Percentiles rank a stretch among this genome's conserved stretches.
These are phyloP conservation scores for Sugiyamaella neomexicana DNA, from an alignment of 1,139 yeast genomes.

Conservation along the genomic window DNA sequence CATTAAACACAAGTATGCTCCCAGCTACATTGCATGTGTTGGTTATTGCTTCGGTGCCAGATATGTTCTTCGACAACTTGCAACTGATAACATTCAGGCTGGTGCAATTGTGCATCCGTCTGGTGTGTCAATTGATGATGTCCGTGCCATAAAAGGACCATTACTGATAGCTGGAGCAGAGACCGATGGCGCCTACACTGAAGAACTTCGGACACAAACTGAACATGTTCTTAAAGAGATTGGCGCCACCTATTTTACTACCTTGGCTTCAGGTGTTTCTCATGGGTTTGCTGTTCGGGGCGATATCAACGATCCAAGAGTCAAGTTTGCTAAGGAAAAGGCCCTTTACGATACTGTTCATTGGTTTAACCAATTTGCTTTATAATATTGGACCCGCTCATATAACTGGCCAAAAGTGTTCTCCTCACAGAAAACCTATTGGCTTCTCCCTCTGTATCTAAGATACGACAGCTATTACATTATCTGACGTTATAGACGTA, in stretches of 20 bases:
- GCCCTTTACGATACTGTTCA: conserved; percentile 58
- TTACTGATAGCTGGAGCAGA: conserved; percentile 72
- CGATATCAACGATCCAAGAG: conserved; percentile 55
- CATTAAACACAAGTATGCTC: conserved; percentile 45
- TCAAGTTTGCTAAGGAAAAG: conserved; percentile 70
- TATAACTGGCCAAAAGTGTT: too few relatives aligned
- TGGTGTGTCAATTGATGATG: conserved; percentile 61
- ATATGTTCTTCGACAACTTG: conserved; percentile 56
- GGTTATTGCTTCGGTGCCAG: conserved; percentile 91
- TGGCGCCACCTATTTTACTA: conserved; percentile 56
- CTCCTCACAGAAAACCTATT: too few relatives aligned
- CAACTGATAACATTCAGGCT: conserved; percentile 48
- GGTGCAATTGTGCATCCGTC: conserved; percentile 86
- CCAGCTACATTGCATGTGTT: conserved; percentile 56
- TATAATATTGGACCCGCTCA: too few relatives aligned
- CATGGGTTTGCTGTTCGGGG: conserved; percentile 85
- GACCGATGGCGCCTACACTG: conserved; percentile 61
- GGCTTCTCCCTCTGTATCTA: too few relatives aligned
- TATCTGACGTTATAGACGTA: not conserved
- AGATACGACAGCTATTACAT: too few relatives aligned
- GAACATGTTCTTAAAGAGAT: conserved; percentile 55
- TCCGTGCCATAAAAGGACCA: conserved; percentile 64
- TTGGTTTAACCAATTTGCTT: conserved; percentile 46
- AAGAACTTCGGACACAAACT: conserved; percentile 60
- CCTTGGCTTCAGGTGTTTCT: conserved; percentile 57